Base-by-base conservation (phyloP, 1,284 basidiomycete genomes). In the Cerioporus squamosus region DNA sequence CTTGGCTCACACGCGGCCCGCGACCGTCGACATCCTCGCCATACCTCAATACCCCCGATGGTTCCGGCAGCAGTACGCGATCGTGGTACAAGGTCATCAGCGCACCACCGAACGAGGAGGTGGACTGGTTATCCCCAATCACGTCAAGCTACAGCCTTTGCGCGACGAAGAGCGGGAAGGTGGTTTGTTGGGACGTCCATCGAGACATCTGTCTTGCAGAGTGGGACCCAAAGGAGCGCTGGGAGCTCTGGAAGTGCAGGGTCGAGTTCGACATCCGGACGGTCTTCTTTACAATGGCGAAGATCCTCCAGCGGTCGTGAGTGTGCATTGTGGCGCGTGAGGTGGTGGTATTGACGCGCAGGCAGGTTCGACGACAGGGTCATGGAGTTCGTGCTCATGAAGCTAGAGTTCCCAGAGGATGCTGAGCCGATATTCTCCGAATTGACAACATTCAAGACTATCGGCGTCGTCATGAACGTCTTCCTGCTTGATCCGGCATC, bases 201-300 rank as follows among this genome's bases (percentile, higher is more conserved):
- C 77, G 78, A 2, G 82, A 88, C 53, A 67, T 71, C 3, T 83
- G 81, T 59, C 76, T 88, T 2, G 86, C 86, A 0, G 81, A 87
- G 53, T 90, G 88, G 87, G 81, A 82, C 51, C 87, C 86, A 2
- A 78, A 79, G 5, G 79, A 81, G 52, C 77, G 83, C 20, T 90
- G 87, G 87, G 86, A 89, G 65, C 68, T 90, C 8, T 90, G 87
- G 88, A 90, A 90, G 66, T 90, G 87, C 63, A 74, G 88, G 12
- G 87, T 90, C 10, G 88, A 90, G 67, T 90, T 88, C 66, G 87
- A 88, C 38, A 81, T 85, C 61, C 75, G 84, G 59, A 82, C 83
- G 0, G 88, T 89, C 29, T 90, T 83, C 68, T 89, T 90, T 66
- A 87, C 85, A 0, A 89, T 90, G 87, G 88, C 88, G 2, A 86